Base-by-base conservation (phyloP, 129 eudicot genomes). In the Glebionis coronaria region DNA sequence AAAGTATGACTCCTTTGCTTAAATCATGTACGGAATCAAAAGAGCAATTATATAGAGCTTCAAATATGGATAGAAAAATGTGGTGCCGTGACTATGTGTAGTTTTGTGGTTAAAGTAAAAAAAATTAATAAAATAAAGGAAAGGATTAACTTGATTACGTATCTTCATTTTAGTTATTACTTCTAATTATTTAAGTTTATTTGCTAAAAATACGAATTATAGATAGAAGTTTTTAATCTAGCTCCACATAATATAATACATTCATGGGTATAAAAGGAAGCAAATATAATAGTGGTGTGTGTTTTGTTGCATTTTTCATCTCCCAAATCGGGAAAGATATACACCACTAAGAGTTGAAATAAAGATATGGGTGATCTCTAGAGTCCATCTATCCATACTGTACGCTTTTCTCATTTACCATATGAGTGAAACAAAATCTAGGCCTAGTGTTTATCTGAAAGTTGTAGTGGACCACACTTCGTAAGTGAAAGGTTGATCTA, bases 321-420 rank as follows among this genome's bases (percentile, higher is more conserved):
- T 52, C 71, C 70, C 64, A 73, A 53, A 73, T 73, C 77, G 21
- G 64, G 71, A 63, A 52, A 42, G 61, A 63, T 63, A 73, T 25
- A 9, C 45, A 62, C 70, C 71, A 73, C 54, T 31, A 40, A 38
- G 31, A 52, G 70, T 51, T 63, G 13, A 65, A 73, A 54, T 73
- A 73, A 63, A 72, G 64, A 73, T 63, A 70, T 58, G 69, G 77
- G 45, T 73, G 77, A 67, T 73, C 55, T 38, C 16, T 27, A 63
- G 55, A 72, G 51, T 61, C 51, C 69, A 54, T 27, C 62, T 40
- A 54, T 70, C 59, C 46, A 57, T 23, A 25, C 12, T 2, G 57
- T 45, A 56, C 58, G 40, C 70, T 62, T 72, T 51, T 61, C 61
- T 52, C 45, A 72, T 61, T 49, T 61, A 25, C 53, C 13, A 55